Evolutionary conservation across 2,329 filamentous ascomycete genomes (phyloP), one percentile per base, ranked within the genome.

Genomic region (Blumeria hordei): DNA sequence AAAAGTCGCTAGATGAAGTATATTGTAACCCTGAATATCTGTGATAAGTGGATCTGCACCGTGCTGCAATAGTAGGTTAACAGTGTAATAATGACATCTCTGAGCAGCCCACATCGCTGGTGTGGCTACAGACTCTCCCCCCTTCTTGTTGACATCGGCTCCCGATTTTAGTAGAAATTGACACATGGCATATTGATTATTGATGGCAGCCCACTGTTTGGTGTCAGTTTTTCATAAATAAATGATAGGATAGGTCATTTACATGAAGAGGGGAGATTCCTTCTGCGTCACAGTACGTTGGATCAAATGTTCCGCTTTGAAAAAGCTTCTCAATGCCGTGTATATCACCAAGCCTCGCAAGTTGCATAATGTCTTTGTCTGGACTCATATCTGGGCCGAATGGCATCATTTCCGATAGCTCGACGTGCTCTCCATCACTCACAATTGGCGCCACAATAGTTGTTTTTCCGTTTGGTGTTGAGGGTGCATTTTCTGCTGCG

Each of bases 131-230:
- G 88, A 94, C 65, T 96, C 90, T 67, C 92, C 92, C 67, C 93
- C 92, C 68, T 93, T 94, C 59, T 81, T 83, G 70, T 98, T 96
- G 64, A 96, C 83, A 65, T 94, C 84, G 64, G 88, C 92, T 18
- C 64, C 65, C 52, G 73, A 72, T 60, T 83, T 85, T 66, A 98
- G 77, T 47, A 98, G 80, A 69, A 93, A 95, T 68, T 92, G 90
- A 76, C 90, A 95, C 73, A 96, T 88, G 61, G 86, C 85, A 71
- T 90, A 93, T 67, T 95, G 92, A 66, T 96, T 96, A 71, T 98
- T 98, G 68, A 98, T 96, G 39, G 93, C 87, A 50, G 92, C 92
- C 92, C 92, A 98, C 87, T 98, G 66, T 54, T 12, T 61, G 56
- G 47, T 52, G 28, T 14, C 43, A 18, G 47, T 18, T 49, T 28